A percentile compares a stretch with the other conserved stretches of the same genome.
Conservation (phyloP, 1,139 yeast genomes). For the Yamadazyma songkhlaensis region DNA sequence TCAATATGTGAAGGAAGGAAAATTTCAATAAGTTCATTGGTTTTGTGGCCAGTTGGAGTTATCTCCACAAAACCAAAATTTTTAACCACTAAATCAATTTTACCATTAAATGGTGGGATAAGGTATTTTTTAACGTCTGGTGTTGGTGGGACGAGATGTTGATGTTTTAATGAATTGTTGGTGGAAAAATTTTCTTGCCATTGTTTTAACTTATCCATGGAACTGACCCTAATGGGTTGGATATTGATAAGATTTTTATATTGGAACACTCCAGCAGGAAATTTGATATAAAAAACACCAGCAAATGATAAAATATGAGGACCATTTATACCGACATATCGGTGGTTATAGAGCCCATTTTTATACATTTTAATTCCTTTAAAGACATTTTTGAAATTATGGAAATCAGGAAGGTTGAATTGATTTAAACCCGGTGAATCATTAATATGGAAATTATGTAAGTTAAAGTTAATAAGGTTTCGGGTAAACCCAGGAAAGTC, state of each 20-base stretch:
- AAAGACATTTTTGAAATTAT: slow-evolving; percentile 28
- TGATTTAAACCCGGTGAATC: slow-evolving; percentile 60
- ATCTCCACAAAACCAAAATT: slow-evolving; percentile 68
- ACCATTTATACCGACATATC: slow-evolving; percentile 39
- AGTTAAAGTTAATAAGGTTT: slow-evolving; percentile 2
- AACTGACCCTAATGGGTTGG: slow-evolving; percentile 21
- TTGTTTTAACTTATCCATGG: slow-evolving; percentile 20
- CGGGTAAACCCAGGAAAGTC: slow-evolving; percentile 59
- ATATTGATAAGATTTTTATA: slow-evolving; percentile 36
- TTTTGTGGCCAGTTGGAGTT: slow-evolving; percentile 55
- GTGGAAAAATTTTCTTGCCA: slow-evolving; percentile 1
- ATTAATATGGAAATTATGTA: slow-evolving; percentile 22
- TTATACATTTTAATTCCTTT: slow-evolving; percentile 19
- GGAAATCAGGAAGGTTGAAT: slow-evolving; percentile 19
- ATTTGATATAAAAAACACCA: slow-evolving; percentile 53
- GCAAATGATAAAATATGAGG: slow-evolving; percentile 54
- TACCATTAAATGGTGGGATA: slow-evolving; percentile 68
- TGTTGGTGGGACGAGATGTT: slow-evolving; percentile 11
- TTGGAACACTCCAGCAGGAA: slow-evolving; percentile 38
- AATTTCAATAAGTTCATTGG: slow-evolving; percentile 29
- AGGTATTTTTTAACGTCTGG: slow-evolving; percentile 38
- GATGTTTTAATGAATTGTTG: slow-evolving; percentile 7
- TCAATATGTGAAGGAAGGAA: slow-evolving; percentile 30
- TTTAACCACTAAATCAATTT: slow-evolving; percentile 64
- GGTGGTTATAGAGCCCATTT: slow-evolving; percentile 32